Conservation (phyloP, 2,329 filamentous ascomycete species). For the Metarhizium brunneum region DNA sequence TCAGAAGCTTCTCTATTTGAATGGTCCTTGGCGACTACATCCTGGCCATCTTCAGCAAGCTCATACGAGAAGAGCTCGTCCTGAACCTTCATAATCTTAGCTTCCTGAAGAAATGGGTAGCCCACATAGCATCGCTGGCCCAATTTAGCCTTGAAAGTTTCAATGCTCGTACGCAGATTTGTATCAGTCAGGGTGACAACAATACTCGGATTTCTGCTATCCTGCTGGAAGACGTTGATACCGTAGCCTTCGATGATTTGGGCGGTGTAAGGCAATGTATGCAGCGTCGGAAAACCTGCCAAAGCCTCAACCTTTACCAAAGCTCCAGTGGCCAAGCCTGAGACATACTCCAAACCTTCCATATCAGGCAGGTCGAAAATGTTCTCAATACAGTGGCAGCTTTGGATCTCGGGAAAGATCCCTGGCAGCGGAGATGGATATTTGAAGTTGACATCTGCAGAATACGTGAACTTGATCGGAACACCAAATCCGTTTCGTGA, state of each 20-base stretch:
- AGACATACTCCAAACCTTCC: slow-evolving; percentile 77
- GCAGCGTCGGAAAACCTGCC: slow-evolving; percentile 86
- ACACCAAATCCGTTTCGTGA: slow-evolving; percentile 85
- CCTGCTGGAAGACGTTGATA: slow-evolving; percentile 89
- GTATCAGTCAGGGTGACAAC: slow-evolving; percentile 74
- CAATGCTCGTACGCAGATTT: slow-evolving; percentile 59
- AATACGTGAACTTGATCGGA: slow-evolving; percentile 85
- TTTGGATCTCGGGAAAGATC: slow-evolving; percentile 78
- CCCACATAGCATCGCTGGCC: slow-evolving; percentile 84
- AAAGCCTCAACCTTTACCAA: slow-evolving; percentile 75
- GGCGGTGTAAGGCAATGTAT: slow-evolving; percentile 75
- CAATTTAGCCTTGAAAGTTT: slow-evolving; percentile 67
- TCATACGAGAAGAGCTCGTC: slow-evolving; percentile 91
- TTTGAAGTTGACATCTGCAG: slow-evolving; percentile 63
- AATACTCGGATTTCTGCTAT: slow-evolving; percentile 95
- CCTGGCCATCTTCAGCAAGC: slow-evolving; percentile 54
- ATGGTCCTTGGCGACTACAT: slow-evolving; percentile 62
- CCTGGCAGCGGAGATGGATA: slow-evolving; percentile 85
- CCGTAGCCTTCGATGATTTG: slow-evolving; percentile 65
- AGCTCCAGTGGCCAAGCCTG: slow-evolving; percentile 75
- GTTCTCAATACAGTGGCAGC: slow-evolving; percentile 90
- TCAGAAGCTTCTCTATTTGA: slow-evolving; percentile 67
- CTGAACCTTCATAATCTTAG: slow-evolving; percentile 77
- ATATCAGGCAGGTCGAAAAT: slow-evolving; percentile 91
- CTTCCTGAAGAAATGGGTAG: slow-evolving; percentile 92